Conservation (phyloP, 345 rosid species). For the Toxicodendron radicans region DNA sequence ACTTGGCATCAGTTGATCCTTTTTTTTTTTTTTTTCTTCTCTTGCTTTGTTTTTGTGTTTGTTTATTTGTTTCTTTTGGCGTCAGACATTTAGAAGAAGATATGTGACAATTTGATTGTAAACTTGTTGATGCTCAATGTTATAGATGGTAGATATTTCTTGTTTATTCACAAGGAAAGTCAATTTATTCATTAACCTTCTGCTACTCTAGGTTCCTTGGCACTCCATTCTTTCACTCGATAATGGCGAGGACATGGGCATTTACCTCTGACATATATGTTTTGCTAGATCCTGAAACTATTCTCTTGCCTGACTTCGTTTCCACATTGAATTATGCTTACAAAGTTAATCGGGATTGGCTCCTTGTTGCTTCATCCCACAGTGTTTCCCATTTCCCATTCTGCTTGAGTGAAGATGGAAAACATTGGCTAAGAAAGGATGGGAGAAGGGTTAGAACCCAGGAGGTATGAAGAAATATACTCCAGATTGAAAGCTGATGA, state of each 20-base stretch:
- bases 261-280: constrained; percentile 55
- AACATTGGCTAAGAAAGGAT: constrained; percentile 52
- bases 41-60: too few relatives aligned
- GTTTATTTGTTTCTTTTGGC: too few relatives aligned
- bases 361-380: constrained; percentile 65
- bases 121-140: background rate
- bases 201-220: constrained; percentile 62
- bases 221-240: constrained; percentile 85
- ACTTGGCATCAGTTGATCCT: background rate
- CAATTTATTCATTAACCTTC: background rate
- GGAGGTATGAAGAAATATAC: constrained; percentile 55
- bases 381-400: constrained; percentile 55
- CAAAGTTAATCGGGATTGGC: constrained; percentile 61
- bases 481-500: constrained; percentile 28
- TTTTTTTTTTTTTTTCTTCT: background rate
- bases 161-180: background rate
- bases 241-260: constrained; percentile 58
- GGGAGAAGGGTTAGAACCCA: constrained; percentile 44
- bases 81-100: background rate
- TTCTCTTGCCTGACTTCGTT: constrained; percentile 60
- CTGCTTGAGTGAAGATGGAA: constrained; percentile 50
- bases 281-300: constrained; percentile 51
- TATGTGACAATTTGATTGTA: background rate
- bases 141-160: background rate
- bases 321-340: constrained; percentile 56